Evolutionary conservation across 1,139 yeast genomes (phyloP).

Genomic region (Suhomyces maxii): DNA sequence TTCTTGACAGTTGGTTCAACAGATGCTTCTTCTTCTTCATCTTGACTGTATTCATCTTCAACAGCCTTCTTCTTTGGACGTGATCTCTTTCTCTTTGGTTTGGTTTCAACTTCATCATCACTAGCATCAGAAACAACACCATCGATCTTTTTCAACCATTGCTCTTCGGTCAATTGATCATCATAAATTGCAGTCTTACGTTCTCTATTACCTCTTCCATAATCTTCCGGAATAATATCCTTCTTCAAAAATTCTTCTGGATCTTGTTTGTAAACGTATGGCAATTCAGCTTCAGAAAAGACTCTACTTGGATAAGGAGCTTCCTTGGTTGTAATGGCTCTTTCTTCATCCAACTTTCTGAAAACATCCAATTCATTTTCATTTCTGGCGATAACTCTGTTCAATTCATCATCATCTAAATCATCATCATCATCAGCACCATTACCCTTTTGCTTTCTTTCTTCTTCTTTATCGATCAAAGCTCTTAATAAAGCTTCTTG

Average conservation of each 20-base stretch:
- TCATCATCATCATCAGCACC: slow-evolving; percentile 58
- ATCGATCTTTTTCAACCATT: slow-evolving; percentile 68
- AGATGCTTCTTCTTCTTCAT: slow-evolving; percentile 18
- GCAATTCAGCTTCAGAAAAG: slow-evolving; percentile 62
- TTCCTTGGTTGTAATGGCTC: slow-evolving; percentile 42
- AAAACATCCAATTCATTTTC: slow-evolving; percentile 59
- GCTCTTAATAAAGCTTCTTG: slow-evolving; percentile 76
- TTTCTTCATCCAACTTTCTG: slow-evolving; percentile 56
- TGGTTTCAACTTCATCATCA: slow-evolving; percentile 25
- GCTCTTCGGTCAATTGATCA: slow-evolving; percentile 74
- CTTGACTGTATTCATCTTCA: slow-evolving; percentile 14
- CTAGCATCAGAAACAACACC: slow-evolving; percentile 42
- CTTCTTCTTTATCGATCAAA: slow-evolving; percentile 70
- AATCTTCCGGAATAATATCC: slow-evolving; percentile 42
- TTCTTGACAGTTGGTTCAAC: slow-evolving; percentile 14
- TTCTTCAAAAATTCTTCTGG: slow-evolving; percentile 53
- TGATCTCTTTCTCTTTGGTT: slow-evolving; percentile 27
- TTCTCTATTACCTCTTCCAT: slow-evolving; percentile 66
- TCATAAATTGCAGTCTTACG: slow-evolving; percentile 62
- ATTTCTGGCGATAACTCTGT: slow-evolving; percentile 69
- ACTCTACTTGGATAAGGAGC: slow-evolving; percentile 52
- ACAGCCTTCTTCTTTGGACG: slow-evolving; percentile 28
- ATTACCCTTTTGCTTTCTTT: slow-evolving; percentile 41
- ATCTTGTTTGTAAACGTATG: slow-evolving; percentile 54
- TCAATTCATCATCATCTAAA: slow-evolving; percentile 70